These are phyloP conservation scores for Helotiales sp. DNA, from an alignment of 2,329 filamentous ascomycete species.

Conservation along the genomic window DNA sequence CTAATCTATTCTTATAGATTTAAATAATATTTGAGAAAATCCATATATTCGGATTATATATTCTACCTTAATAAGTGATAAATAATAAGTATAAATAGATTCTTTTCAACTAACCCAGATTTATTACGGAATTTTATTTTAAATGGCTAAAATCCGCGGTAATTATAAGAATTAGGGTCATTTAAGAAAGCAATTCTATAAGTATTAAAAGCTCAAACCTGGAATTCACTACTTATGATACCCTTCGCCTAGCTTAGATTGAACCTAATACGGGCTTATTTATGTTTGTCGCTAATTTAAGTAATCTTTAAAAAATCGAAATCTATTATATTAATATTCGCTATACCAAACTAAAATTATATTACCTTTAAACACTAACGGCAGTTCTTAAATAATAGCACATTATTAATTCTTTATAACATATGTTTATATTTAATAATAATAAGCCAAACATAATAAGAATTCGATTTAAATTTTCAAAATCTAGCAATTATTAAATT, in stretches of 20 bases:
- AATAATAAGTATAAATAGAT: conserved; percentile 21
- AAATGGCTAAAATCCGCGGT: conserved; percentile 10
- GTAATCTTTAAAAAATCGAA: conserved; percentile 19
- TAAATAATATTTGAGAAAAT: conserved; percentile 13
- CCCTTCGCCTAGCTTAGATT: conserved; percentile 8
- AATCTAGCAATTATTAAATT: conserved; percentile 11
- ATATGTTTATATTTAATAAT: conserved; percentile 8
- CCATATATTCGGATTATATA: conserved; percentile 19
- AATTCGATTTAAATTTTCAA: conserved; percentile 16
- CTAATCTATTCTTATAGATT: conserved; percentile 24
- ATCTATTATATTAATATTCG: conserved; percentile 20
- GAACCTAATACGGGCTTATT: conserved; percentile 17
- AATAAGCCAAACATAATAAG: conserved; percentile 3
- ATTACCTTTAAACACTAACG: conserved; percentile 13
- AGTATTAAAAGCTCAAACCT: neutral
- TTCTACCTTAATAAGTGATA: conserved; percentile 16
- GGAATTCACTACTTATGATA: conserved; percentile 9
- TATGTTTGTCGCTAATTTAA: conserved; percentile 25
- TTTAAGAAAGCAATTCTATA: conserved; percentile 7
- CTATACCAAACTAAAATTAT: conserved; percentile 25
- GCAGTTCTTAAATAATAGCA: conserved; percentile 26
- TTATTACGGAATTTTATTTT: conserved; percentile 24
- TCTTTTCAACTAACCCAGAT: conserved; percentile 20
- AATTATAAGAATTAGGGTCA: conserved; percentile 23
- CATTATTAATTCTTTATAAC: conserved; percentile 12